These are phyloP conservation scores for Neotropicomus parvogracilis DNA, from an alignment of 1,284 basidiomycete genomes.

Conservation along the genomic window DNA sequence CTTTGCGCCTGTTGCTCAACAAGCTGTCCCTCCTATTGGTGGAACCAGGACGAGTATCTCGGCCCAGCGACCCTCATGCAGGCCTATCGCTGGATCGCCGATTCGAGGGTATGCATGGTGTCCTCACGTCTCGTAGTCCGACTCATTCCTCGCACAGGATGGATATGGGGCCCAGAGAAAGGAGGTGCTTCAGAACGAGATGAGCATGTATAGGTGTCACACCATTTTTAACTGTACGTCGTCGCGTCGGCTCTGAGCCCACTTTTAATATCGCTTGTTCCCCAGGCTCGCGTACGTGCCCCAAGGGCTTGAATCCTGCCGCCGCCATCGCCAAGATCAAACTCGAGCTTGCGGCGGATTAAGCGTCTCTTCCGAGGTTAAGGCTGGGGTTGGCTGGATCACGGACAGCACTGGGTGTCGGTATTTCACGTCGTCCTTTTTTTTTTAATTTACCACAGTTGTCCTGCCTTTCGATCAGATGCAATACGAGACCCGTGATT, in stretches of 20 bases:
- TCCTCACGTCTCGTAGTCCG: too few species aligned
- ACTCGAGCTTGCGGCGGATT: conserved; percentile 80
- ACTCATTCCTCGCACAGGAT: conserved; percentile 45
- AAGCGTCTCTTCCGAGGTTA: conserved; percentile 16
- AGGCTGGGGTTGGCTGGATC: neutral
- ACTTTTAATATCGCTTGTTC: neutral
- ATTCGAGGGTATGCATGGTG: conserved; percentile 70
- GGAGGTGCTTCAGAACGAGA: conserved; percentile 91
- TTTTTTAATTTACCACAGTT: too few species aligned
- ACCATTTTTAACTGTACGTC: conserved; percentile 92
- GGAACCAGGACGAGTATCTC: conserved; percentile 99
- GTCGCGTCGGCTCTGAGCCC: neutral
- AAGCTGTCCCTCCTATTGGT: conserved; percentile 96
- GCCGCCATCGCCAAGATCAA: conserved; percentile 87
- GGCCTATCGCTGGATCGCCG: conserved; percentile 96
- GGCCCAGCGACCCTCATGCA: conserved; percentile 97
- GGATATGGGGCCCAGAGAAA: conserved; percentile 77
- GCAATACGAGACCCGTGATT: too few species aligned
- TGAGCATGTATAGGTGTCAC: conserved; percentile 91
- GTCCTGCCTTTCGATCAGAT: too few species aligned
- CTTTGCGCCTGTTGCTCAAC: conserved; percentile 96
- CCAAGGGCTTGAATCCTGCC: conserved; percentile 93
- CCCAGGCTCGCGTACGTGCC: conserved; percentile 83
- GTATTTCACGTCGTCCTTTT: too few species aligned
- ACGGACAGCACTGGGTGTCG: neutral